Conservation (phyloP, 1,284 basidiomycete genomes). For the Cystobasidium sp. region DNA sequence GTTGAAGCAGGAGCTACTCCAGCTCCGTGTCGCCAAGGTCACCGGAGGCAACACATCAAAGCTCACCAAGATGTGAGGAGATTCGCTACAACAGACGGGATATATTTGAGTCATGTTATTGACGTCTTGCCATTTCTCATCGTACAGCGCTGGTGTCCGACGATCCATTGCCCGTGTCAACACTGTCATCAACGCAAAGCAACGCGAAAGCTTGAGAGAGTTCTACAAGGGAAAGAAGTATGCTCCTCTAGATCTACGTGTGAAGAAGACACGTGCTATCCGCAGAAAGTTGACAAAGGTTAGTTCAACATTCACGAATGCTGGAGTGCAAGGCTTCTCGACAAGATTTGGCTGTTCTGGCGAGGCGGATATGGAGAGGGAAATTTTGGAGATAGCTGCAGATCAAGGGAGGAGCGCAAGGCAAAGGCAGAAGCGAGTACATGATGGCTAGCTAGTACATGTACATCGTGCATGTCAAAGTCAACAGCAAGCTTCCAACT, state of each 20-base stretch:
- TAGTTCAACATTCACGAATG: constrained; percentile 53
- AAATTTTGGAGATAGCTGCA: background rate
- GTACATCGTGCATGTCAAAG: no score
- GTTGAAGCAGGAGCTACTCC: constrained; percentile 92
- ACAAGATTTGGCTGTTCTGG: background rate
- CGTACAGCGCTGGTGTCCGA: constrained; percentile 84
- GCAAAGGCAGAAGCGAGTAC: background rate
- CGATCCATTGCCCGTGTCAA: constrained; percentile 98
- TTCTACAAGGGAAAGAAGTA: constrained; percentile 98
- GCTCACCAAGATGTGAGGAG: constrained; percentile 91
- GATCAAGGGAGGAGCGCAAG: background rate
- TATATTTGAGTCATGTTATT: background rate
- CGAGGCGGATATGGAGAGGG: background rate
- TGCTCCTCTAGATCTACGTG: constrained; percentile 93
- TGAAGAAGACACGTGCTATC: constrained; percentile 99
- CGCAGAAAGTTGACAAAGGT: constrained; percentile 91
- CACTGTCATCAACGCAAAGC: constrained; percentile 99
- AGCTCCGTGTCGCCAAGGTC: constrained; percentile 87
- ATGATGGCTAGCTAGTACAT: background rate
- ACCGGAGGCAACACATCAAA: constrained; percentile 94
- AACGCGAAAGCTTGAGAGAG: constrained; percentile 93
- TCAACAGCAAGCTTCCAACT: no score
- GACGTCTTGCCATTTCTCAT: background rate
- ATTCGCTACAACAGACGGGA: background rate
- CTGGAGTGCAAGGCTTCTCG: background rate